Evolutionary conservation across 345 rosid species (phyloP), one percentile per base, ranked within the genome.

Genomic region (Lepidium didymum): DNA sequence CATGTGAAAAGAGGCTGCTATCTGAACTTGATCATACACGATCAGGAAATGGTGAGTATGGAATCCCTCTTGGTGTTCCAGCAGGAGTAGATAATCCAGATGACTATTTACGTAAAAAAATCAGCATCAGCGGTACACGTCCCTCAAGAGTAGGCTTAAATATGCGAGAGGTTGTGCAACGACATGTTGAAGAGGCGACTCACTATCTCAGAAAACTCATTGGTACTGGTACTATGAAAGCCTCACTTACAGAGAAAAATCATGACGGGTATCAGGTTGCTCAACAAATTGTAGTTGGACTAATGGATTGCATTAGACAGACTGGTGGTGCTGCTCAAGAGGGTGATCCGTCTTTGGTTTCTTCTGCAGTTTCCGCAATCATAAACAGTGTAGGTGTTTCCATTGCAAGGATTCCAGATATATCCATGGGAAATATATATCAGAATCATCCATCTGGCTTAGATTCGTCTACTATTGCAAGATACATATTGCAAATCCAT

Each of bases 291-390:
- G 80, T 85, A 64, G 50, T 72, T 63, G 96, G 81, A 54, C 69
- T 95, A 51, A 75, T 82, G 96, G 96, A 89, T 2, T 88, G 94
- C 75, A 83, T 95, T 56, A 83, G 79, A 77, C 98, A 95, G 80
- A 88, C 88, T 16, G 96, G 94, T 23, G 98, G 99, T 69, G 98
- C 99, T 73, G 89, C 93, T 56, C 99, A 95, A 67, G 99, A 95
- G 78, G 97, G 99, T 18, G 99, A 95, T 63, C 99, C 99, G 1
- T 83, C 86, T 56, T 80, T 95, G 88, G 90, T 95, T 45, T 86
- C 98, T 50, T 91, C 89, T 75, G 92, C 96, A 15, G 86, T 95
- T 78, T 84, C 98, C 57, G 97, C 96, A 40, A 85, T 95, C 57
- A 84, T 95, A 68, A 77, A 77, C 69, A 95, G 81, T 77, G 78